Conservation (phyloP, 164 flowering plant species). For the Magnolia officinalis region DNA sequence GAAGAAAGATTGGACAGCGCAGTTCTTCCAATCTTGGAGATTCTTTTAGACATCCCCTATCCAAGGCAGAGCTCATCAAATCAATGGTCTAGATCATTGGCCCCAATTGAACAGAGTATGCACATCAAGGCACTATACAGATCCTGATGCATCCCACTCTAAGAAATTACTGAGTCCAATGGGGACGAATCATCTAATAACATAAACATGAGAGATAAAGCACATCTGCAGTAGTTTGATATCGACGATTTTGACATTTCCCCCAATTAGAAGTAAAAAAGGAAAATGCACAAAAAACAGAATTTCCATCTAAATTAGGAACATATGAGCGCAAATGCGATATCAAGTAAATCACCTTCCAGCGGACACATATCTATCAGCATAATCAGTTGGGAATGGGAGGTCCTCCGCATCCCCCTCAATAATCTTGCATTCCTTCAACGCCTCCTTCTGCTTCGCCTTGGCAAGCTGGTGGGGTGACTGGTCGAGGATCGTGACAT, state of each 20-base stretch:
- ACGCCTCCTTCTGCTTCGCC: conserved; percentile 68
- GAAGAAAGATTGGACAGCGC: too few relatives aligned
- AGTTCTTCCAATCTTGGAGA: too few relatives aligned
- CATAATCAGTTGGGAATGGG: conserved; percentile 71
- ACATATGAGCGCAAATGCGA: not conserved
- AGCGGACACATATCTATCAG: conserved; percentile 79
- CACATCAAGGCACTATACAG: too few relatives aligned
- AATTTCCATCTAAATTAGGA: not conserved
- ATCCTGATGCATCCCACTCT: not conserved
- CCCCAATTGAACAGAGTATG: too few relatives aligned
- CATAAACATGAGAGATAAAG: not conserved
- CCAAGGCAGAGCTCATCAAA: too few relatives aligned
- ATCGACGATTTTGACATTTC: not conserved
- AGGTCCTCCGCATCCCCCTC: conserved; percentile 84
- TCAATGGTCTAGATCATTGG: too few relatives aligned
- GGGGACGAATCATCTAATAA: not conserved
- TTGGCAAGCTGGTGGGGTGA: conserved; percentile 82
- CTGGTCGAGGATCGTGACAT: conserved; percentile 73
- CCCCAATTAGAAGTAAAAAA: not conserved
- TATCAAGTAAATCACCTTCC: conserved; percentile 42
- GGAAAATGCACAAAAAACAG: too few relatives aligned
- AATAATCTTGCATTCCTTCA: conserved; percentile 65
- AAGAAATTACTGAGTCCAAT: too few relatives aligned
- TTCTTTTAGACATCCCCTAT: too few relatives aligned
- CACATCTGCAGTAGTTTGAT: not conserved